Conservation (phyloP, 2,329 filamentous ascomycete genomes). For the Ceratocystis colombiana region DNA sequence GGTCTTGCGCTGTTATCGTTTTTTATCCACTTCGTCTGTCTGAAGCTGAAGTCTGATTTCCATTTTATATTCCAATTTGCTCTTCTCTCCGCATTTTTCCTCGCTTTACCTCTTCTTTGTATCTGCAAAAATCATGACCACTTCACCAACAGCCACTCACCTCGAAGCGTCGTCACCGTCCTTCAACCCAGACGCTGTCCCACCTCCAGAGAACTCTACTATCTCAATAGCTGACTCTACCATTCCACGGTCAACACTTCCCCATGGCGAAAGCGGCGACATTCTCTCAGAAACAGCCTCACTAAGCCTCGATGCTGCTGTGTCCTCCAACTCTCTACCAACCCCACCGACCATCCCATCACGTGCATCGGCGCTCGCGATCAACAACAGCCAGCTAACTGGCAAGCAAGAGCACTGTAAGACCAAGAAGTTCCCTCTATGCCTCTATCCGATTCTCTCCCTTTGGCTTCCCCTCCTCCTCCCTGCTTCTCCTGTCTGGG, state of each 20-base stretch:
- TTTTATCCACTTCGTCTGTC: not conserved
- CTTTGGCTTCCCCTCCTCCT: not conserved
- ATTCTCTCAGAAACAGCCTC: not conserved
- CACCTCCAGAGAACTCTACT: not conserved
- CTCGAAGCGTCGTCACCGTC: constrained; percentile 5
- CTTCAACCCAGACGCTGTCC: constrained; percentile 1
- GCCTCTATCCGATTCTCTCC: not conserved
- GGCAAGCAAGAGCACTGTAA: constrained; percentile 97
- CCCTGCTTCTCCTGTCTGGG: constrained; percentile 8
- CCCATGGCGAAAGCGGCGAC: not conserved
- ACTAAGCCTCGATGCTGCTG: not conserved
- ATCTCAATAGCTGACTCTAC: constrained; percentile 1
- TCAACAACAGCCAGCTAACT: constrained; percentile 49
- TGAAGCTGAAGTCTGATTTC: not conserved
- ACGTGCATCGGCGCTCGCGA: constrained; percentile 29
- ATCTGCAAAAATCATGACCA: not conserved
- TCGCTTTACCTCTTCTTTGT: not conserved
- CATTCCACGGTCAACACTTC: constrained; percentile 18
- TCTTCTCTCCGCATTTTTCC: not conserved
- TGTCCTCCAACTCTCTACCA: not conserved
- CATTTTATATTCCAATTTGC: not conserved
- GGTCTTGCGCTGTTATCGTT: not conserved
- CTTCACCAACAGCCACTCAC: not conserved
- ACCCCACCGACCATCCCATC: constrained; percentile 26
- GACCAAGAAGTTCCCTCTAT: constrained; percentile 30